phyloP scores from a whole-genome alignment of 805 yeast species.

The Candida mattraensis region DNA sequence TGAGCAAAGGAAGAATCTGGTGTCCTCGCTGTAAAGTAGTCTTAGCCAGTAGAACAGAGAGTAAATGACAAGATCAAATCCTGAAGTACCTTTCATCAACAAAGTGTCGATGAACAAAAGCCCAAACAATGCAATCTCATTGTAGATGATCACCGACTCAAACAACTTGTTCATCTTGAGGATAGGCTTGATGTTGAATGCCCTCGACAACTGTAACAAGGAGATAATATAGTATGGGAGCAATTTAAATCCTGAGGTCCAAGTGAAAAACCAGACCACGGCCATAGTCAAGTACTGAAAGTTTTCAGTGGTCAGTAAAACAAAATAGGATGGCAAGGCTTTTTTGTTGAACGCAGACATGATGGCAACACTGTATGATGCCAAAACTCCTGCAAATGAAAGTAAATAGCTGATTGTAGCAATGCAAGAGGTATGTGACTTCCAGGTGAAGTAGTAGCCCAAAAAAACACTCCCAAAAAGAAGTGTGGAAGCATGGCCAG shows the following conservation, averaged over 20 bases:
- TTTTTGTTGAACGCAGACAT: slow-evolving; percentile 58
- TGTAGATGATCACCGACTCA: slow-evolving; percentile 52
- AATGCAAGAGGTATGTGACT: slow-evolving; percentile 40
- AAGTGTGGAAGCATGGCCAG: slow-evolving; percentile 51
- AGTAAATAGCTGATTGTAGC: slow-evolving; percentile 56
- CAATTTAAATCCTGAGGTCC: slow-evolving; percentile 64
- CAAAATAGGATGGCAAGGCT: slow-evolving; percentile 57
- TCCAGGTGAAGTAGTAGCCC: slow-evolving; percentile 34
- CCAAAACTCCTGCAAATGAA: slow-evolving; percentile 54
- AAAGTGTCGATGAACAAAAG: slow-evolving; percentile 59
- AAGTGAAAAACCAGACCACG: slow-evolving; percentile 59
- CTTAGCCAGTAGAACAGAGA: slow-evolving; percentile 68
- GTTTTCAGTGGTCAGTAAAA: slow-evolving; percentile 69
- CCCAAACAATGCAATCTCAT: slow-evolving; percentile 56
- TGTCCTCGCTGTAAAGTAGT: slow-evolving; percentile 53
- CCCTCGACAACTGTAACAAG: slow-evolving; percentile 50
- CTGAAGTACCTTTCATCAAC: slow-evolving; percentile 64
- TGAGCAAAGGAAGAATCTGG: slow-evolving; percentile 43
- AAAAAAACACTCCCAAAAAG: slow-evolving; percentile 41
- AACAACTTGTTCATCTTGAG: slow-evolving; percentile 39
- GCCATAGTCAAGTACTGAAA: slow-evolving; percentile 66
- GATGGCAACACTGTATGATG: slow-evolving; percentile 53
- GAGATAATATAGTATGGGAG: slow-evolving; percentile 60
- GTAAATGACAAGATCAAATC: slow-evolving; percentile 62
- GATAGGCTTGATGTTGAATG: slow-evolving; percentile 42